Conservation (phyloP, 148 eudicot genomes). For the Nepenthes mirabilis region DNA sequence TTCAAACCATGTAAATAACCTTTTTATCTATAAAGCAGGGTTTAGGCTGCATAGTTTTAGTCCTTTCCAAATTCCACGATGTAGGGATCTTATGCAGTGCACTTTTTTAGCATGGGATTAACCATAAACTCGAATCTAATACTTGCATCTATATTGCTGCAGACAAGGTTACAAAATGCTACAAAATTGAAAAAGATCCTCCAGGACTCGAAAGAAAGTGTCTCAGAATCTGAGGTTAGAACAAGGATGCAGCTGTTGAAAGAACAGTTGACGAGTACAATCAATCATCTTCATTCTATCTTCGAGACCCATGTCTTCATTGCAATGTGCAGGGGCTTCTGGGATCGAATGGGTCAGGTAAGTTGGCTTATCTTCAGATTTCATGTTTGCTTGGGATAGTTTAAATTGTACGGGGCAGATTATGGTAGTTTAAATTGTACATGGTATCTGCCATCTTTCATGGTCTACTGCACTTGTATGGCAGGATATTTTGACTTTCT, state of each 20-base stretch:
- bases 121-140: background rate
- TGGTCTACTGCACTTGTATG: background rate
- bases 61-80: no score
- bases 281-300: constrained; percentile 49
- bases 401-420: background rate
- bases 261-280: constrained; percentile 51
- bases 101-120: no score
- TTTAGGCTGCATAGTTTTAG: no score
- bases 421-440: background rate
- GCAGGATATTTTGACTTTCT: constrained; percentile 71
- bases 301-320: constrained; percentile 58
- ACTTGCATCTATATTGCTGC: constrained; percentile 5
- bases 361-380: constrained; percentile 5
- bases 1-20: no score
- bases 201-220: constrained; percentile 62
- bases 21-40: no score
- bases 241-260: constrained; percentile 59
- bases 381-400: background rate
- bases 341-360: constrained; percentile 88
- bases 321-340: constrained; percentile 57
- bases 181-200: constrained; percentile 78
- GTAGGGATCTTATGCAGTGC: no score
- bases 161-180: constrained; percentile 52
- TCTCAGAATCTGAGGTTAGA: constrained; percentile 51
- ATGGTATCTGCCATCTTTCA: background rate